phyloP scores from a whole-genome alignment of 176 grass and related monocot species.

The Typha latifolia region DNA sequence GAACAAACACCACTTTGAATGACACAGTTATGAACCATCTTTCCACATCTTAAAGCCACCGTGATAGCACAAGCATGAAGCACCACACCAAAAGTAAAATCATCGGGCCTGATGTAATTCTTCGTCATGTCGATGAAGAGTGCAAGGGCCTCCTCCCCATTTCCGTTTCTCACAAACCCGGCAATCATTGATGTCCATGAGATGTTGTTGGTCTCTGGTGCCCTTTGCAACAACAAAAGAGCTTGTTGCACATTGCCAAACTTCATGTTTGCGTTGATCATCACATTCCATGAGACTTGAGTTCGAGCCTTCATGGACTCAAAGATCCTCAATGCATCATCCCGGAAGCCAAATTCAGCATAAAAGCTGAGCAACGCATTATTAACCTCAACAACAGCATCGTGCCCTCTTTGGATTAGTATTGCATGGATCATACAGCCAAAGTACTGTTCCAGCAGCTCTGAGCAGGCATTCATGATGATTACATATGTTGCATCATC shows the following conservation, averaged over 20 bases:
- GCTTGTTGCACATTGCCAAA: slow-evolving; percentile 32
- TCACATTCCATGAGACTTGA: slow-evolving; percentile 36
- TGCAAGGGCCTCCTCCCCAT: slow-evolving; percentile 25
- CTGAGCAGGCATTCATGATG: slow-evolving; percentile 32
- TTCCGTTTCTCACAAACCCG: slow-evolving; percentile 39
- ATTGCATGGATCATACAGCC: slow-evolving; percentile 34
- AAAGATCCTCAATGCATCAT: slow-evolving; percentile 34
- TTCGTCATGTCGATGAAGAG: slow-evolving; percentile 39
- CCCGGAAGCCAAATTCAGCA: slow-evolving; percentile 31
- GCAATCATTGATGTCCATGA: slow-evolving; percentile 60
- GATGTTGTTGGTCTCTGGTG: slow-evolving; percentile 40
- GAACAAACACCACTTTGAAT: slow-evolving; percentile 27
- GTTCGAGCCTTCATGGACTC: slow-evolving; percentile 36
- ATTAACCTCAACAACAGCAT: slow-evolving; percentile 24
- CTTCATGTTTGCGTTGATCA: slow-evolving; percentile 48
- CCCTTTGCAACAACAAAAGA: slow-evolving; percentile 24
- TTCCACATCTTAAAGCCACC: slow-evolving; percentile 29
- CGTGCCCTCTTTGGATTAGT: slow-evolving; percentile 32
- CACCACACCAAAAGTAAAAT: slow-evolving; percentile 43
- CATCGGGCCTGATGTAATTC: slow-evolving; percentile 28
- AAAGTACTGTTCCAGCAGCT: slow-evolving; percentile 22
- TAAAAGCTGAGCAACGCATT: slow-evolving; percentile 63
- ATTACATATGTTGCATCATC: slow-evolving; percentile 45
- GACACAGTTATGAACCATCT: slow-evolving; percentile 34
- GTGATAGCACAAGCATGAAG: slow-evolving; percentile 37